phyloP scores from a whole-genome alignment of 2,329 filamentous ascomycete genomes.

The Fusarium sp. region DNA sequence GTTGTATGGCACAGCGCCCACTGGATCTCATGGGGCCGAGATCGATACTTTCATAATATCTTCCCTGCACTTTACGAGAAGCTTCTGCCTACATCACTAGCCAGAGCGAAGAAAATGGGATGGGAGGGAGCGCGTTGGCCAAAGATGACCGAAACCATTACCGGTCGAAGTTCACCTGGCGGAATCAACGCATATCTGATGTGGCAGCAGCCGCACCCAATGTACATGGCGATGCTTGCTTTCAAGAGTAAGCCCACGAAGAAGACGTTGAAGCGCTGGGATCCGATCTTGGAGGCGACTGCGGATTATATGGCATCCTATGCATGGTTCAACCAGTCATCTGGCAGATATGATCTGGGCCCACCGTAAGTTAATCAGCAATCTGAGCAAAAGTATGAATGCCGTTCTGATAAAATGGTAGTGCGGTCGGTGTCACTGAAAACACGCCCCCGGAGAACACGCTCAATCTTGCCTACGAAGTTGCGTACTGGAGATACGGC shows the following conservation, averaged over 20 bases:
- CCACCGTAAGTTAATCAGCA: slow-evolving; percentile 46
- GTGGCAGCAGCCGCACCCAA: slow-evolving; percentile 69
- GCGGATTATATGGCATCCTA: slow-evolving; percentile 70
- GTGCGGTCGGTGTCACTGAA: slow-evolving; percentile 59
- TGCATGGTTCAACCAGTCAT: slow-evolving; percentile 63
- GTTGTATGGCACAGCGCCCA: slow-evolving; percentile 54
- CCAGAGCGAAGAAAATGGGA: slow-evolving; percentile 52
- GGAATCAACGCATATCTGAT: slow-evolving; percentile 69
- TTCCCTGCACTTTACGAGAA: slow-evolving; percentile 56
- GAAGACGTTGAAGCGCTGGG: slow-evolving; percentile 61
- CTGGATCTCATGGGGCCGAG: slow-evolving; percentile 53
- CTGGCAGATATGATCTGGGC: slow-evolving; percentile 60
- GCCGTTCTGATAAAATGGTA: neutral
- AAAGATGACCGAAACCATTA: slow-evolving; percentile 48
- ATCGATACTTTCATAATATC: slow-evolving; percentile 48
- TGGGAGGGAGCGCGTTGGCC: slow-evolving; percentile 56
- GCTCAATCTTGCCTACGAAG: slow-evolving; percentile 67
- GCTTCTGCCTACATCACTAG: slow-evolving; percentile 53
- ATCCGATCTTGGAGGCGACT: slow-evolving; percentile 58
- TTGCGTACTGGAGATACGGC: slow-evolving; percentile 70
- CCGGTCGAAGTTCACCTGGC: slow-evolving; percentile 51
- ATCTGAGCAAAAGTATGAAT: too few species aligned
- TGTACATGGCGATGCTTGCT: slow-evolving; percentile 67
- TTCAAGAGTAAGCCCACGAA: slow-evolving; percentile 38
- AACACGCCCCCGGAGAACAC: slow-evolving; percentile 68